phyloP scores from a whole-genome alignment of 352 stramenopile genomes.

The Blastocystis sp. region DNA sequence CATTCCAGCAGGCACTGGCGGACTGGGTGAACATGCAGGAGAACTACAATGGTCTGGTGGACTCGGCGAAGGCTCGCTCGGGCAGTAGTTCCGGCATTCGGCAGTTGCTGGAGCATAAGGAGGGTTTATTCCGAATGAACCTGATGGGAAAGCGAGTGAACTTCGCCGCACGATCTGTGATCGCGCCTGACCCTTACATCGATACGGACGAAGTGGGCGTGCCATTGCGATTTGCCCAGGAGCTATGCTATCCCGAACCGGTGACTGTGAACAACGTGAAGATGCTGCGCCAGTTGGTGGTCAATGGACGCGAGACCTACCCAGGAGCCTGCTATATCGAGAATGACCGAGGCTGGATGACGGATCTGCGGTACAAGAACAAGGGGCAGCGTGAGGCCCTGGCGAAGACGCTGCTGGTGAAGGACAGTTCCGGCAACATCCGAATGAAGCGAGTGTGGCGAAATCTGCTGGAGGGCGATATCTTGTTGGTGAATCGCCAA shows the following conservation, averaged over 20 bases:
- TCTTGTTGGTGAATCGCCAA: conserved; percentile 98
- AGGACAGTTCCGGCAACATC: conserved; percentile 5
- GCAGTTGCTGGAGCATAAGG: conserved; percentile 98
- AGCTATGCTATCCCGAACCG: conserved; percentile 90
- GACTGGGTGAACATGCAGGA: conserved; percentile 95
- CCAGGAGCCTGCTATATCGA: conserved; percentile 92
- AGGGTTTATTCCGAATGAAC: conserved; percentile 97
- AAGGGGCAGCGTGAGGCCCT: conserved; percentile 85
- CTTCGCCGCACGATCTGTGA: conserved; percentile 95
- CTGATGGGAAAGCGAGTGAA: conserved; percentile 99
- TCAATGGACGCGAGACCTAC: conserved; percentile 87
- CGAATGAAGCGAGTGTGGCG: conserved; percentile 89
- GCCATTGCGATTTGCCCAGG: conserved; percentile 91
- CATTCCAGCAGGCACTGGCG: conserved; percentile 81
- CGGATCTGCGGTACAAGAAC: conserved; percentile 87
- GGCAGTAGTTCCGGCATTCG: conserved; percentile 77
- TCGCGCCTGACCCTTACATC: conserved; percentile 98
- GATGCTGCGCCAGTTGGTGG: conserved; percentile 88
- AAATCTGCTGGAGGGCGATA: conserved; percentile 92
- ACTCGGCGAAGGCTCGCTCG: conserved; percentile 71
- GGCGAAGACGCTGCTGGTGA: conserved; percentile 85
- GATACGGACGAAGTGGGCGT: conserved; percentile 98
- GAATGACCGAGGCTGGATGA: conserved; percentile 80
- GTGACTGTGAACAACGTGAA: conserved; percentile 95
- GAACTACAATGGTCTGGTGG: conserved; percentile 79